These are phyloP conservation scores for Backusella macrospora DNA, from an alignment of 192 early-diverging fungal genomes.

Conservation along the genomic window DNA sequence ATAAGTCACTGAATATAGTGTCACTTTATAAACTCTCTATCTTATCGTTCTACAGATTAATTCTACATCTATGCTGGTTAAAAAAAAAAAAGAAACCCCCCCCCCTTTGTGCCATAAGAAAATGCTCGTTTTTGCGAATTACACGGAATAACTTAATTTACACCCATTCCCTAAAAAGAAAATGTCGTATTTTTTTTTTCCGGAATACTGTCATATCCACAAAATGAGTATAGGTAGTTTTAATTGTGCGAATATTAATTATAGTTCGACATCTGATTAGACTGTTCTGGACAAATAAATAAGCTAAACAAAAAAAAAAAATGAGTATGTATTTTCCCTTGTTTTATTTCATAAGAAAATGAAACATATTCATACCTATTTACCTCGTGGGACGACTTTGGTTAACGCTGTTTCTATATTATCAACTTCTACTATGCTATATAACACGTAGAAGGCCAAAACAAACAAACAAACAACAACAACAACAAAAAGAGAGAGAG, in stretches of 20 bases:
- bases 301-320: too few species aligned
- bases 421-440: background rate
- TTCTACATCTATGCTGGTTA: too few species aligned
- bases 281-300: background rate
- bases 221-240: background rate
- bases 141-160: background rate
- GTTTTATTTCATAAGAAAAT: background rate
- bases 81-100: too few species aligned
- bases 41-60: too few species aligned
- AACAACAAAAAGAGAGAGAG: background rate
- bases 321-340: too few species aligned
- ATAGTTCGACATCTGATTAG: background rate
- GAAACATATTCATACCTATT: background rate
- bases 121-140: background rate
- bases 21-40: too few species aligned
- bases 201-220: background rate
- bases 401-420: background rate
- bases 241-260: background rate
- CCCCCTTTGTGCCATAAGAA: background rate
- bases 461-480: too few species aligned
- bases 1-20: too few species aligned
- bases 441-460: too few species aligned
- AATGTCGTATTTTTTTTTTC: background rate
- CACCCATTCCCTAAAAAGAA: background rate
- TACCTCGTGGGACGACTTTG: background rate